Evolutionary conservation across 306 rosid genomes (phyloP).

Genomic region (Comarum palustre): DNA sequence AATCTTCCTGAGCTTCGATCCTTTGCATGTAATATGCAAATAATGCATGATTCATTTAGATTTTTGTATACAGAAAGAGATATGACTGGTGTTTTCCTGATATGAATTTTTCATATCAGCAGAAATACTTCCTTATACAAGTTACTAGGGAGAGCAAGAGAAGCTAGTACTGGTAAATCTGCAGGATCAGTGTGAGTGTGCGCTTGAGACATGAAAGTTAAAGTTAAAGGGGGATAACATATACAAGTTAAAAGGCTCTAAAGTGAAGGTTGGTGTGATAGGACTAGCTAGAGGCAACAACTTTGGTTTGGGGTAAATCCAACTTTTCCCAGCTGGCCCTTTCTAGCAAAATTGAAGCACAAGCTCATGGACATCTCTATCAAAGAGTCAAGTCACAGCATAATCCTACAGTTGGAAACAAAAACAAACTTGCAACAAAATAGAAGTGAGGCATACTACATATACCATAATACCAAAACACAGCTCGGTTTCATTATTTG

Average conservation of each 20-base stretch:
- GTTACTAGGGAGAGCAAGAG: no score
- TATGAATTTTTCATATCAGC: not conserved
- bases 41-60: not conserved
- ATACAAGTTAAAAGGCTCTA: not conserved
- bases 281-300: not conserved
- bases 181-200: not conserved
- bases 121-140: not conserved
- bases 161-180: not conserved
- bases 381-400: not conserved
- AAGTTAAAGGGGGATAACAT: not conserved
- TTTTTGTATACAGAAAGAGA: not conserved
- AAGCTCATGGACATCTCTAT: slow-evolving; percentile 7
- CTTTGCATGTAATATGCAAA: not conserved
- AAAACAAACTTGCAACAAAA: not conserved
- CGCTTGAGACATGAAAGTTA: not conserved
- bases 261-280: slow-evolving; percentile 6
- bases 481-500: not conserved
- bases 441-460: not conserved
- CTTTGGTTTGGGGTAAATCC: not conserved
- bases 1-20: not conserved
- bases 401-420: not conserved
- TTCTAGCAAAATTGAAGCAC: not conserved
- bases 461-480: not conserved
- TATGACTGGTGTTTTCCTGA: not conserved
- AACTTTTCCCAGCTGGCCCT: slow-evolving; percentile 10